Conservation (phyloP, 2,329 filamentous ascomycete species). For the Graphiopsis chlorocephala region DNA sequence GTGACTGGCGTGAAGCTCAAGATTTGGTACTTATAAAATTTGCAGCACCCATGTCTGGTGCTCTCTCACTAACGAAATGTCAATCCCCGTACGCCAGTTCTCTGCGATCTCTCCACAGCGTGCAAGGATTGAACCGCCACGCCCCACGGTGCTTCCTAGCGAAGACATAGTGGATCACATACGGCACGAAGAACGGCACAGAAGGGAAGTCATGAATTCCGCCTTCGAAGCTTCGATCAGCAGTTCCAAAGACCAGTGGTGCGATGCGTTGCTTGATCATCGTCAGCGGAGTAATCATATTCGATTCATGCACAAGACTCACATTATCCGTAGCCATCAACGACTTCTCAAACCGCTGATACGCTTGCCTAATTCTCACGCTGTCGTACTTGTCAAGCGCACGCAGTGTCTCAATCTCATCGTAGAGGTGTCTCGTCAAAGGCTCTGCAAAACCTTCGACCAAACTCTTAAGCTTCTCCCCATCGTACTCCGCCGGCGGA, state of each 20-base stretch:
- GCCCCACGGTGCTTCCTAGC: conserved; percentile 31
- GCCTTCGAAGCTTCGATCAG: conserved; percentile 36
- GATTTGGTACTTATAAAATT: background rate
- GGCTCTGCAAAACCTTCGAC: conserved; percentile 29
- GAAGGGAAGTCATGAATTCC: conserved; percentile 34
- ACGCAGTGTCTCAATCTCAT: conserved; percentile 28
- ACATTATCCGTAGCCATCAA: conserved; percentile 35
- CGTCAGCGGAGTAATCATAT: background rate
- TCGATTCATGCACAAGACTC: conserved; percentile 13
- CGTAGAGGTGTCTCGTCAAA: conserved; percentile 26
- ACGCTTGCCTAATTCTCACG: conserved; percentile 25
- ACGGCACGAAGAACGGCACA: conserved; percentile 38
- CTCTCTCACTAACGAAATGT: background rate
- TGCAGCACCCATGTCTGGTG: background rate
- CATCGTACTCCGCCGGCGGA: conserved; percentile 24
- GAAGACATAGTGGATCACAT: conserved; percentile 35
- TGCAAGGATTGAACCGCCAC: conserved; percentile 39
- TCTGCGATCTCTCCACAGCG: conserved; percentile 32
- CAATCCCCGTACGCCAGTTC: conserved; percentile 21
- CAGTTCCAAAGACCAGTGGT: conserved; percentile 37
- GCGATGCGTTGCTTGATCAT: conserved; percentile 31
- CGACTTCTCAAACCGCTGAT: conserved; percentile 28
- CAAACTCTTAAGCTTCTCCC: conserved; percentile 22
- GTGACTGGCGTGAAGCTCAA: background rate
- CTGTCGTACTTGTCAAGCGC: conserved; percentile 25